These are phyloP conservation scores for Cryptomeria japonica DNA, from an alignment of 75 land plant species.

Conservation along the genomic window DNA sequence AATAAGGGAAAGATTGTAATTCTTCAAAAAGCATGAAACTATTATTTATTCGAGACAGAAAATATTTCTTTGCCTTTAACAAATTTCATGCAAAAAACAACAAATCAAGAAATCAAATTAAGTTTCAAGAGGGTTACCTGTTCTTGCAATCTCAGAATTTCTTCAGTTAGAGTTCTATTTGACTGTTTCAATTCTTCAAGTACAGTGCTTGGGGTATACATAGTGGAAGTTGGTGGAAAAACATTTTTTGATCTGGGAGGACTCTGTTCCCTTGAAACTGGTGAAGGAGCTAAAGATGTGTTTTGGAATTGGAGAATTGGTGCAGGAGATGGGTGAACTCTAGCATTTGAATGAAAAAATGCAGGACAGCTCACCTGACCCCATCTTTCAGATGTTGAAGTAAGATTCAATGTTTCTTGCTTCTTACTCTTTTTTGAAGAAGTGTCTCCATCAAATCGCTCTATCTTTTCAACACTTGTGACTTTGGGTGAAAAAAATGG, in stretches of 20 bases:
- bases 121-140: constrained; percentile 40
- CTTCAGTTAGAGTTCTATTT: constrained; percentile 51
- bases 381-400: constrained; percentile 20
- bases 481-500: constrained; percentile 22
- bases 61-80: background rate
- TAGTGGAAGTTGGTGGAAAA: constrained; percentile 8
- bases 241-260: constrained; percentile 19
- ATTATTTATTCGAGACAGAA: background rate
- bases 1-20: background rate
- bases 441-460: constrained; percentile 16
- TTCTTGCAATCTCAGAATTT: constrained; percentile 48
- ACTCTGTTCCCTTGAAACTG: constrained; percentile 13
- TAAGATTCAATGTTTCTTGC: background rate
- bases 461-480: constrained; percentile 5
- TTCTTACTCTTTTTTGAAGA: constrained; percentile 1
- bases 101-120: background rate
- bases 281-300: constrained; percentile 6
- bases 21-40: constrained; percentile 3
- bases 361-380: constrained; percentile 34
- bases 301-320: constrained; percentile 12
- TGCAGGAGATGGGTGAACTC: constrained; percentile 1
- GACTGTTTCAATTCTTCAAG: constrained; percentile 33
- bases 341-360: constrained; percentile 14
- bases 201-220: constrained; percentile 17
- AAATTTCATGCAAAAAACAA: background rate